Conservation (phyloP, 306 rosid species). For the Vachellia pachyceras region DNA sequence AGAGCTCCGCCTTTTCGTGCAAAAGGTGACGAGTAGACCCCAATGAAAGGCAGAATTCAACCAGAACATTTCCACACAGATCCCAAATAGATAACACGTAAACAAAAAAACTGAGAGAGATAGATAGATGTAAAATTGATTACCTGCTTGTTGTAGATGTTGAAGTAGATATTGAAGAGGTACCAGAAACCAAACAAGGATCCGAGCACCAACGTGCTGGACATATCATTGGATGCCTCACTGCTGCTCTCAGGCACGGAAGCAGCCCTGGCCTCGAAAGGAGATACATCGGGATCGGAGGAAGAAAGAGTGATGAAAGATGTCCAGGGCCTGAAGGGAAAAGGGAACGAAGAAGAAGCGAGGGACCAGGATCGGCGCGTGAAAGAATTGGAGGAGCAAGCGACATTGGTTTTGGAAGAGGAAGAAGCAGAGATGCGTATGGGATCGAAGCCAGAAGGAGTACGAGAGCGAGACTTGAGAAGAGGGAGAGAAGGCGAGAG, state of each 20-base stretch:
- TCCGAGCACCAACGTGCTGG: conserved; percentile 70
- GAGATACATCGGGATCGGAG: conserved; percentile 32
- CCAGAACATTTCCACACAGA: not conserved
- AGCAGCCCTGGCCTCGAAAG: conserved; percentile 58
- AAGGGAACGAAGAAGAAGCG: conserved; percentile 44
- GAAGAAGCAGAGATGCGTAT: conserved; percentile 26
- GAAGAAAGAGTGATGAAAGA: conserved; percentile 18
- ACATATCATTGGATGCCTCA: conserved; percentile 25
- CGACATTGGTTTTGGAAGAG: conserved; percentile 25
- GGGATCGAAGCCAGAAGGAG: conserved; percentile 38
- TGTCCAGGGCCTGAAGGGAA: conserved; percentile 58
- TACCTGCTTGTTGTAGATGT: conserved; percentile 95
- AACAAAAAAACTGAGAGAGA: not conserved
- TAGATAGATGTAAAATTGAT: not conserved
- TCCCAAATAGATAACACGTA: not conserved
- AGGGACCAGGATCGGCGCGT: conserved; percentile 63
- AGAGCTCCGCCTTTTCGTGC: not conserved
- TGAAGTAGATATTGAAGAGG: conserved; percentile 87
- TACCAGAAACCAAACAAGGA: conserved; percentile 78
- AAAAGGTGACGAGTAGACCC: not conserved
- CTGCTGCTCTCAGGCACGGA: conserved; percentile 55
- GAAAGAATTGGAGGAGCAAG: not conserved
- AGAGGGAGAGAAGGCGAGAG: conserved; percentile 40
- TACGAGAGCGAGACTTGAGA: conserved; percentile 30
- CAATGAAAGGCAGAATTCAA: not conserved